Conservation (phyloP, 169 alveolate genomes). For the Plasmodium berghei region DNA sequence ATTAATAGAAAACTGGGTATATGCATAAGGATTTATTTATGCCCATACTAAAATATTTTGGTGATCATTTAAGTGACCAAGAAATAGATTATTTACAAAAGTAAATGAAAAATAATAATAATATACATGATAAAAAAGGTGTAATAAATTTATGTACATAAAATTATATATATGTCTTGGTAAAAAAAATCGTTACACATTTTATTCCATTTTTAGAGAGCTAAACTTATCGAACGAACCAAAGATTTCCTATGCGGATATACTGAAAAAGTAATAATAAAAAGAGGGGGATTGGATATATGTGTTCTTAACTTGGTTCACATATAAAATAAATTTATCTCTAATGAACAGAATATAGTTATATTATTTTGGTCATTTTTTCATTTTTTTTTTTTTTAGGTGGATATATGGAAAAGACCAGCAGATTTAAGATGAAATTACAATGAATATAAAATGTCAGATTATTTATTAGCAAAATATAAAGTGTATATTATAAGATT, state of each 20-base stretch:
- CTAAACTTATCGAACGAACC: conserved; percentile 30
- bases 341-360: too few relatives aligned
- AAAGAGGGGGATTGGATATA: neutral
- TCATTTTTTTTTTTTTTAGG: neutral
- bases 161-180: neutral
- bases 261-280: conserved; percentile 24
- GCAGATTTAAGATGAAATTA: neutral
- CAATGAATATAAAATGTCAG: too few relatives aligned
- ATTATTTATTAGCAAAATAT: too few relatives aligned
- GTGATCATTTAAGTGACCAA: conserved; percentile 47
- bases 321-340: too few relatives aligned
- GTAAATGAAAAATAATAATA: conserved; percentile 16
- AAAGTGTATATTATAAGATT: too few relatives aligned
- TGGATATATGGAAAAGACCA: conserved; percentile 1
- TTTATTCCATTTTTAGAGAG: conserved; percentile 41
- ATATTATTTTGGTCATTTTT: neutral
- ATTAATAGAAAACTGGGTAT: conserved; percentile 63
- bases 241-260: conserved; percentile 28
- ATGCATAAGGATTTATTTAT: conserved; percentile 67
- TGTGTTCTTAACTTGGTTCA: neutral
- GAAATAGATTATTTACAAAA: conserved; percentile 26
- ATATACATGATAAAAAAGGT: neutral
- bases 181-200: neutral
- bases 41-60: conserved; percentile 49
- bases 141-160: neutral